A percentile compares a stretch with the other conserved stretches of the same genome.
Evolutionary conservation across 1,139 yeast genomes (phyloP).

Genomic region (Taphrina populina): DNA sequence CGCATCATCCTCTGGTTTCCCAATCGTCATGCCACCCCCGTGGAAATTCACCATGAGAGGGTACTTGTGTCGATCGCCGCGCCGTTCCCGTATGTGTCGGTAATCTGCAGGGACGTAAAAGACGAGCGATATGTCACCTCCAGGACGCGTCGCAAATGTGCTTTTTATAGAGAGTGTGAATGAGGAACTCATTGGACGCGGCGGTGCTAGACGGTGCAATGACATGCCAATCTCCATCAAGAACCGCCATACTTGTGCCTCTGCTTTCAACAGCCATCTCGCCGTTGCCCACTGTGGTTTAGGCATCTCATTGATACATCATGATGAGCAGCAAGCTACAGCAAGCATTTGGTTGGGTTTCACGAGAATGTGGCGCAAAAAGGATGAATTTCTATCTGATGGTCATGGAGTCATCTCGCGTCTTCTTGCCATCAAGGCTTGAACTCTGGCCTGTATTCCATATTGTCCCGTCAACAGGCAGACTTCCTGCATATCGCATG

Average conservation of each 20-base stretch:
- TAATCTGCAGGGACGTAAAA: slow-evolving; percentile 13
- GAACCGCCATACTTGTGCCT: slow-evolving; percentile 19
- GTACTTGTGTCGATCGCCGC: not conserved
- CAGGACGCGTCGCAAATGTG: not conserved
- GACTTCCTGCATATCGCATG: slow-evolving; percentile 30
- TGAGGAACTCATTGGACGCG: slow-evolving; percentile 11
- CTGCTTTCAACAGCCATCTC: slow-evolving; percentile 2
- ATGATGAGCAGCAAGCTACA: too few relatives aligned
- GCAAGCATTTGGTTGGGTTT: too few relatives aligned
- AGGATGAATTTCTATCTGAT: too few relatives aligned
- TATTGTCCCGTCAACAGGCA: slow-evolving; percentile 28
- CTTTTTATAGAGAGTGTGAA: not conserved
- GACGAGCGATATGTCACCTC: slow-evolving; percentile 13
- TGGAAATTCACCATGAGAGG: slow-evolving; percentile 46
- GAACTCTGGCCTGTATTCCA: slow-evolving; percentile 35
- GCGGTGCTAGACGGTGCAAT: slow-evolving; percentile 15
- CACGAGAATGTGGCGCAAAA: too few relatives aligned
- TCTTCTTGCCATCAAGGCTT: slow-evolving; percentile 23
- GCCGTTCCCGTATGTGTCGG: too few relatives aligned
- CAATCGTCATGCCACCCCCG: slow-evolving; percentile 47
- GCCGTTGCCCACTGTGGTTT: not conserved
- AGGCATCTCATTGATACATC: too few relatives aligned
- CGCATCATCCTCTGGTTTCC: slow-evolving; percentile 44
- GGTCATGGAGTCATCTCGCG: too few relatives aligned
- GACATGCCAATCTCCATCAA: slow-evolving; percentile 20